These are phyloP conservation scores for Globisporangium polare DNA, from an alignment of 352 stramenopile species.

Conservation along the genomic window DNA sequence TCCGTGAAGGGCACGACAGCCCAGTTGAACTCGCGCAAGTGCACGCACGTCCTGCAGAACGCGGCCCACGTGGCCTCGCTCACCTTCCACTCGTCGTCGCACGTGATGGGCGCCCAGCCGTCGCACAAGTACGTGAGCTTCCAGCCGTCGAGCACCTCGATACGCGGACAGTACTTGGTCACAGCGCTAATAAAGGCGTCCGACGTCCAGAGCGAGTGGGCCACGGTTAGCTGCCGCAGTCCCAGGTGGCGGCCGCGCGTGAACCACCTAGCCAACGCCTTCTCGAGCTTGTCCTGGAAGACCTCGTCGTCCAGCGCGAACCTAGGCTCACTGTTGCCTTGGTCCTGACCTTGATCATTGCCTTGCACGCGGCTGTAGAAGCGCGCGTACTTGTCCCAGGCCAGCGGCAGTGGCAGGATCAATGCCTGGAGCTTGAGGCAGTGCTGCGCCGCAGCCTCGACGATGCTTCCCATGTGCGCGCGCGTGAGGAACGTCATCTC, in stretches of 20 bases:
- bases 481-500: slow-evolving; percentile 49
- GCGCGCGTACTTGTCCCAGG: slow-evolving; percentile 34
- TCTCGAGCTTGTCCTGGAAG: slow-evolving; percentile 20
- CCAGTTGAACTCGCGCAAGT: slow-evolving; percentile 59
- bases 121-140: slow-evolving; percentile 53
- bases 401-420: slow-evolving; percentile 35
- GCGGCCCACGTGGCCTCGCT: slow-evolving; percentile 31
- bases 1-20: slow-evolving; percentile 47
- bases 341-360: not conserved
- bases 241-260: slow-evolving; percentile 24
- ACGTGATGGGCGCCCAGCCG: slow-evolving; percentile 37
- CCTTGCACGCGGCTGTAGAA: slow-evolving; percentile 18
- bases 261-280: slow-evolving; percentile 39
- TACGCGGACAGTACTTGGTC: slow-evolving; percentile 35
- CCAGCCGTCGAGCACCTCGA: slow-evolving; percentile 56
- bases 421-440: slow-evolving; percentile 47
- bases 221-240: slow-evolving; percentile 38
- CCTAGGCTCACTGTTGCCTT: slow-evolving; percentile 13
- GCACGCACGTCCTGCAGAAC: slow-evolving; percentile 34
- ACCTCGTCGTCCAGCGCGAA: slow-evolving; percentile 23
- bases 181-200: slow-evolving; percentile 39
- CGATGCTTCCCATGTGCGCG: slow-evolving; percentile 29
- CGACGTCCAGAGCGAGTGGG: slow-evolving; percentile 30
- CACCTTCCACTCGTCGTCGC: slow-evolving; percentile 52
- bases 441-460: slow-evolving; percentile 30